Evolutionary conservation across 495 filamentous ascomycete genomes (phyloP).

Genomic region (Talaromyces trachyspermus): DNA sequence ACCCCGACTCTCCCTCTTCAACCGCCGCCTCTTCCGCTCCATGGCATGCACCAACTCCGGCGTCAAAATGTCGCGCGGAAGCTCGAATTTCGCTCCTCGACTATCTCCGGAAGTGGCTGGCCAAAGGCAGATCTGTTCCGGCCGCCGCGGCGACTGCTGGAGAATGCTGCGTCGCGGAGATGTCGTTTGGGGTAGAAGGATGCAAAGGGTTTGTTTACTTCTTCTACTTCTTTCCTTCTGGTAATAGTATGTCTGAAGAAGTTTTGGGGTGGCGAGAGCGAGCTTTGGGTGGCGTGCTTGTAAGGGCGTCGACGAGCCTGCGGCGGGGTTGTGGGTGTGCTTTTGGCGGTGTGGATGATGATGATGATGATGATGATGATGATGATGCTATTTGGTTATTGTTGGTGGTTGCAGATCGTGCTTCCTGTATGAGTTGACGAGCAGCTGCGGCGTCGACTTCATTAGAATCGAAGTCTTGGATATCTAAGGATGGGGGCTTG

Average conservation of each 20-base stretch:
- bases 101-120: slow-evolving; percentile 65
- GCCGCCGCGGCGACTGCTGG: slow-evolving; percentile 48
- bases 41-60: slow-evolving; percentile 57
- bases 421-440: slow-evolving; percentile 67
- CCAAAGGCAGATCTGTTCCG: slow-evolving; percentile 66
- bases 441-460: slow-evolving; percentile 70
- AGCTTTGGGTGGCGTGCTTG: slow-evolving; percentile 1
- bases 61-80: slow-evolving; percentile 64
- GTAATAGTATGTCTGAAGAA: neutral
- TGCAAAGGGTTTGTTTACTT: slow-evolving; percentile 61
- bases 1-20: slow-evolving; percentile 32
- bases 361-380: neutral
- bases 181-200: slow-evolving; percentile 78
- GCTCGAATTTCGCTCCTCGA: slow-evolving; percentile 58
- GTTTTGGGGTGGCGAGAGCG: neutral
- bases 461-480: slow-evolving; percentile 46
- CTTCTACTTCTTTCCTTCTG: neutral
- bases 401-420: slow-evolving; percentile 31
- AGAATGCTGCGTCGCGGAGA: slow-evolving; percentile 67
- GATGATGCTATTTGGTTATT: slow-evolving; percentile 9
- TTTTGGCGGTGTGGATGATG: slow-evolving; percentile 6
- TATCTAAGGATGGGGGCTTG: slow-evolving; percentile 19
- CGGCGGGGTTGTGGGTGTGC: slow-evolving; percentile 8
- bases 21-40: slow-evolving; percentile 50
- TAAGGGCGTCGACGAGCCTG: slow-evolving; percentile 6